Evolutionary conservation across 176 grass and related monocot genomes (phyloP).

Genomic region (Aegilops speltoides): DNA sequence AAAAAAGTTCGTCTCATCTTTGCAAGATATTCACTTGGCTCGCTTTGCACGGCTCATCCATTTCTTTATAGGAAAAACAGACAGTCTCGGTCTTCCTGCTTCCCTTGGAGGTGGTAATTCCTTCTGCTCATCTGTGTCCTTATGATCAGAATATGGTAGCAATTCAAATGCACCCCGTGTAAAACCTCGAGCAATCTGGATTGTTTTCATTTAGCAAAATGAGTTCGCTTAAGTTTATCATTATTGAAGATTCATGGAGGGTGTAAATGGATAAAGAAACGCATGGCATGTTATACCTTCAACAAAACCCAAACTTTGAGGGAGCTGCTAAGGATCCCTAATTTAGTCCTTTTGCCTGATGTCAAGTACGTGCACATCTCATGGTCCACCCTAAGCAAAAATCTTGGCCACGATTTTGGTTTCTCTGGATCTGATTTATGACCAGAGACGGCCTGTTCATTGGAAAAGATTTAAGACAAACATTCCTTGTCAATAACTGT

Average conservation of each 20-base stretch:
- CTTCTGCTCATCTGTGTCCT: conserved; percentile 51
- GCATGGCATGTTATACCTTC: conserved; percentile 52
- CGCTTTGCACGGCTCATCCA: conserved; percentile 70
- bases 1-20: not conserved
- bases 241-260: not conserved
- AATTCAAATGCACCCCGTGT: conserved; percentile 67
- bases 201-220: conserved; percentile 17
- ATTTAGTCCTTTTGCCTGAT: conserved; percentile 76
- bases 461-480: conserved; percentile 33
- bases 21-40: conserved; percentile 31
- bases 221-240: not conserved
- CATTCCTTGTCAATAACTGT: conserved; percentile 1
- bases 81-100: conserved; percentile 47
- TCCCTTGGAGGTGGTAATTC: conserved; percentile 36
- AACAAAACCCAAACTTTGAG: conserved; percentile 93
- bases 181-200: conserved; percentile 66
- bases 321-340: conserved; percentile 74
- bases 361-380: conserved; percentile 84
- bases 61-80: conserved; percentile 79
- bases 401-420: conserved; percentile 80
- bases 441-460: conserved; percentile 61
- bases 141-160: conserved; percentile 57
- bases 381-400: conserved; percentile 74
- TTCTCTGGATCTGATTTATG: conserved; percentile 52
- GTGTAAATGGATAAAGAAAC: conserved; percentile 1